Evolutionary conservation across 2,329 filamentous ascomycete genomes (phyloP), one percentile per base, ranked within the genome.

Genomic region (Aspergillus persii): DNA sequence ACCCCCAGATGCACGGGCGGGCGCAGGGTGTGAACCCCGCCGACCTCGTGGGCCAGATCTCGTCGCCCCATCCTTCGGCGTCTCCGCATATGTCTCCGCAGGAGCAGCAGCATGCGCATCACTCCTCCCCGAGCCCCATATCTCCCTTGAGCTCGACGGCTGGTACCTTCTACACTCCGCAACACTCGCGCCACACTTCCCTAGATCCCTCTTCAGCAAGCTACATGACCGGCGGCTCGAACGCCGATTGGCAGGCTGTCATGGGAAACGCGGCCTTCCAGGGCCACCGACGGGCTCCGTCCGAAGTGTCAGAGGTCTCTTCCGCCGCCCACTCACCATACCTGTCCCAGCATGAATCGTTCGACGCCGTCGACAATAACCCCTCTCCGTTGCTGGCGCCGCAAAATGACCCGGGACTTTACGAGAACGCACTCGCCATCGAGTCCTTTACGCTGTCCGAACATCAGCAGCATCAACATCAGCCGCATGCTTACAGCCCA

Each of bases 241-340:
- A 79, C 52, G 77, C 78, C 50, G 86, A 89, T 62, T 89, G 86
- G 86, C 75, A 77, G 58, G 79, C 80, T 36, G 77, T 83, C 70
- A 74, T 81, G 61, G 80, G 79, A 70, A 83, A 83, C 66, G 77
- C 79, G 41, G 78, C 81, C 60, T 97, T 96, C 70, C 89, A 91
- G 65, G 82, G 85, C n/a, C 94, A 97, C 72, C 85, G 92, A 67
- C 86, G 93, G 69, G 88, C 86, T 41, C 90, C 91, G 1, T 97
- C 93, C n/a, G 94, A 97, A 67, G 92, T 89, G 69, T 96, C 92
- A 2, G 94, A 97, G 66, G 88, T 96, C 5, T 96, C 86, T 2
- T 96, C 92, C 18, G 90, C 88, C 15, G 88, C 90, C 26, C 90
- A 88, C 27, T 97, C 94, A 18, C 94, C 94, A 3, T 92, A 91